Base-by-base conservation (phyloP, 148 eudicot genomes). In the Amaranthus hypochondriacus region DNA sequence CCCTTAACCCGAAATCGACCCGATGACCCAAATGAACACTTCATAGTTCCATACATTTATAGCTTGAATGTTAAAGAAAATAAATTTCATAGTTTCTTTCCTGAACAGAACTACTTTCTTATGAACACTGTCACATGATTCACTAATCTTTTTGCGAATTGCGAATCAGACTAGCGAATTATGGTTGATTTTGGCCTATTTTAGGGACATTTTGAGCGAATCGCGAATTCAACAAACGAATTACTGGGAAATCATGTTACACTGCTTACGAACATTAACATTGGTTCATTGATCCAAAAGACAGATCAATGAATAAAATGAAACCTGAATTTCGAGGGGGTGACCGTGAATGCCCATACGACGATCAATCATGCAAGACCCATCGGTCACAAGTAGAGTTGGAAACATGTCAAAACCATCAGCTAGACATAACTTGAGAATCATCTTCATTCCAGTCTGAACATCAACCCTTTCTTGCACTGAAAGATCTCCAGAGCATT, bases 281-380 rank as follows among this genome's bases (percentile, higher is more conserved):
- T 47, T 66, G 7, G 49, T 13, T 48, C 13, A 75, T 46, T 18
- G 8, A 49, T 12, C 10, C 39, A 39, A 59, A 13, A 18, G 9
- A 5, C 0, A 44, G 2, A 46, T 7, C 14, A 8, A 50, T 12
- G 64, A 54, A 48, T 54, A 50, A 71, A 7, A 70, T 56, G 6
- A 53, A 28, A 91, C 93, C 90, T 91, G 96, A 76, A 89, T 91
- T 83, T 91, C 96, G 57, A 88, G 85, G 57, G 96, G 96, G 62
- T 91, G 96, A 65, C 96, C 93, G 82, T 91, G 96, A 79, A 91
- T 89, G 43, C 96, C 96, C 91, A 91, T 89, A 64, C 96, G 93
- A 12, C 96, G 90, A 84, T 90, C 96, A 77, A 90, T 87, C 96
- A 90, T 90, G 83, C 96, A 90, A 62, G 96, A 90, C 51, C 96